Evolutionary conservation across 352 stramenopile species (phyloP), one percentile per base, ranked within the genome.

Genomic region (Globisporangium yorkense): DNA sequence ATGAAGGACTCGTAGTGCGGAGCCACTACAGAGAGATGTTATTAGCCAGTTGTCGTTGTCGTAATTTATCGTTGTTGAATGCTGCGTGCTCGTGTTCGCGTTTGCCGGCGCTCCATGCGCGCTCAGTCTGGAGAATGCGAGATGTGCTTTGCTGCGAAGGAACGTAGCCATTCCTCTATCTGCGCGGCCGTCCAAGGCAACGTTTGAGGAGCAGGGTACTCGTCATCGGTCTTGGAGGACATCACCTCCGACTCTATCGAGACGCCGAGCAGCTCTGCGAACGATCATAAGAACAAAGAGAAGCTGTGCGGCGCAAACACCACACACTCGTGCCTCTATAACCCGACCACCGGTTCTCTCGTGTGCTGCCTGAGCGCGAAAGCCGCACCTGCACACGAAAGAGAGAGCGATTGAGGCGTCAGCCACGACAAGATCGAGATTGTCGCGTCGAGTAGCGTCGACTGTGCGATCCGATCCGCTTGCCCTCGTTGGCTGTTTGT

Each of bases 1-100:
- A 91, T 91, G 81, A 89, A 91, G 62, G 80, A 88, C 50, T 78
- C 79, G 51, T 89, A 75, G 68, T 76, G 24, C 24, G 24, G 24
- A 27, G 24, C 24, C 24, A 27, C 24, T 27, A 2, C 24, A 1
- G 1, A 27, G 21, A 24, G 39, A 18, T 43, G 39, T 43, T 43
- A 43, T 43, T 43, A 43, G 39, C 39, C 10, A 43, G 16, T 46
- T 18, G n/a, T 10, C 29, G n/a, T 54, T 16, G 24, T 7, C 29
- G 41, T 46, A 46, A 46, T 46, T 46, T 46, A 46, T 46, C 78
- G 33, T 54, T 78, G 52, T 37, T 5, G 33, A 10, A 37, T 37
- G 33, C 33, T 37, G 33, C 9, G 33, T 37, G 33, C 24, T 27
- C 21, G 2, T 27, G 24, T 27, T 27, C 24, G 24, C 24, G 24